These are phyloP conservation scores for Camellia oleifera DNA, from an alignment of 179 eudicot species.

Conservation along the genomic window DNA sequence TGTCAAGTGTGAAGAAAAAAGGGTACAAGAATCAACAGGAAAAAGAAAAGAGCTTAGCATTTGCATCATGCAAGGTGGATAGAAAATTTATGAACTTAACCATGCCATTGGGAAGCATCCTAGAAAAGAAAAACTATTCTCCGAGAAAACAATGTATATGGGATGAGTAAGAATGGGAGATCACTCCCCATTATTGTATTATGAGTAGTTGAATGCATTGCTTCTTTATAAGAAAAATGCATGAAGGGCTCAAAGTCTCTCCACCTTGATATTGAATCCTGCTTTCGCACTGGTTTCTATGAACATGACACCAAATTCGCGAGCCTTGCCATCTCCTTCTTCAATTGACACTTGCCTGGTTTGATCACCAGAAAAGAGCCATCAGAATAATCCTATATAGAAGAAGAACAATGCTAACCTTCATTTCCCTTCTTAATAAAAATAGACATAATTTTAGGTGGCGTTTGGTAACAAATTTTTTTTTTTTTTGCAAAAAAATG, in stretches of 20 bases:
- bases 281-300: slow-evolving; percentile 94
- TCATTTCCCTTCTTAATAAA: no score
- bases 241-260: neutral
- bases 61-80: no score
- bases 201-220: neutral
- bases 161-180: neutral
- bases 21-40: neutral
- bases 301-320: slow-evolving; percentile 69
- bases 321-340: slow-evolving; percentile 79
- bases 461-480: no score
- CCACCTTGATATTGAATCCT: slow-evolving; percentile 87
- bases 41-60: neutral
- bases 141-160: neutral
- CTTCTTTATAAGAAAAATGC: neutral
- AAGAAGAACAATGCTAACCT: neutral
- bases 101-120: no score
- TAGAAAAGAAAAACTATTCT: no score
- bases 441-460: no score
- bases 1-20: neutral
- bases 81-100: neutral
- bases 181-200: neutral
- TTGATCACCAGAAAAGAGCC: slow-evolving; percentile 1
- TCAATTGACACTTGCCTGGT: slow-evolving; percentile 90
- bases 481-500: no score
- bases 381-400: neutral